Conservation (phyloP, 179 eudicot genomes). For the Beta corolliflora region DNA sequence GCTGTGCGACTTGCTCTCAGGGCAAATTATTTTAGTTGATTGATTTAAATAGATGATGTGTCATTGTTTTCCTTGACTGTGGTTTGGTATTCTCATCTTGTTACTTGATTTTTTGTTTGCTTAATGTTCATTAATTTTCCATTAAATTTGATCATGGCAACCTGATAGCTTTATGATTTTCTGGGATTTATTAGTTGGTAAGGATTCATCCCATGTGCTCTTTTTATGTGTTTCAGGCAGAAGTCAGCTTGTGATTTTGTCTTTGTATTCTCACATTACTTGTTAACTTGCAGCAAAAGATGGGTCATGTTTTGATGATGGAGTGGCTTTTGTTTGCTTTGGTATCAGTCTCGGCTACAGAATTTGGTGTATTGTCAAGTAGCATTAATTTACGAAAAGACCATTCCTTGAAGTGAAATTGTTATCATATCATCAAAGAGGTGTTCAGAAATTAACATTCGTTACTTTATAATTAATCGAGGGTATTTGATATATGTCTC, state of each 20-base stretch:
- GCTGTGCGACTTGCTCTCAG: neutral
- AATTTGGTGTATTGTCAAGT: neutral
- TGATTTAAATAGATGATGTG: neutral
- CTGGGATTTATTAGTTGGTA: too few species aligned
- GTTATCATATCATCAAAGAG: neutral
- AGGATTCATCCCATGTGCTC: neutral
- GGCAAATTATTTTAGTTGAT: neutral
- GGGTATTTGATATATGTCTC: neutral
- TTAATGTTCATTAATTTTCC: too few species aligned
- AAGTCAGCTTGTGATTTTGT: neutral
- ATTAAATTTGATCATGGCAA: too few species aligned
- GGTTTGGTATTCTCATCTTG: neutral
- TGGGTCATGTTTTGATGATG: neutral
- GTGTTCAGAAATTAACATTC: neutral
- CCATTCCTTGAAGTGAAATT: neutral
- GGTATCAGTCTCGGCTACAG: too few species aligned
- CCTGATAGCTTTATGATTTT: too few species aligned
- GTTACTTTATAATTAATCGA: neutral
- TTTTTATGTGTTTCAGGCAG: neutral
- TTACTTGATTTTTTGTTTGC: neutral
- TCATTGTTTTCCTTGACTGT: neutral
- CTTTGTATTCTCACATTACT: neutral
- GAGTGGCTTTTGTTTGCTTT: neutral
- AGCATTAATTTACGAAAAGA: neutral
- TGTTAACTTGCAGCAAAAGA: neutral